Evolutionary conservation across 257 asterid genomes (phyloP).

Genomic region (Lycium ferocissimum): DNA sequence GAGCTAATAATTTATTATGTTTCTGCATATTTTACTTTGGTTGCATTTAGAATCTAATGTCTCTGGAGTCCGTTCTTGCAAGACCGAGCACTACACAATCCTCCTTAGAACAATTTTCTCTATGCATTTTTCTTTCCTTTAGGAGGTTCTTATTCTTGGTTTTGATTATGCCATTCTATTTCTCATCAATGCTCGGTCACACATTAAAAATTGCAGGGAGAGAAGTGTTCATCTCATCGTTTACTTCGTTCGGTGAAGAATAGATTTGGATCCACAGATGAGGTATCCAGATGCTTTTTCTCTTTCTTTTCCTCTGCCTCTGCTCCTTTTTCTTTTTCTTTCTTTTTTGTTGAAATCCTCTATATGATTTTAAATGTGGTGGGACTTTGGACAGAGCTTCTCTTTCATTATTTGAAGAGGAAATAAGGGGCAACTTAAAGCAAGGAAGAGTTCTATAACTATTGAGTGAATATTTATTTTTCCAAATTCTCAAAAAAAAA

Average conservation of each 20-base stretch:
- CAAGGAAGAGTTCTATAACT: neutral
- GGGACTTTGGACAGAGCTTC: neutral
- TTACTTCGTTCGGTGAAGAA: slow-evolving; percentile 90
- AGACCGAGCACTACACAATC: neutral
- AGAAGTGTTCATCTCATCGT: slow-evolving; percentile 82
- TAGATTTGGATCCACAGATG: slow-evolving; percentile 97
- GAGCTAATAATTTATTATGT: neutral
- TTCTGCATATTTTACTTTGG: slow-evolving; percentile 11
- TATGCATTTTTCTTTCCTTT: neutral
- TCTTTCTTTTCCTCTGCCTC: slow-evolving; percentile 7
- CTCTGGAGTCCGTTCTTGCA: neutral
- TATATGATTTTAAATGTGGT: neutral
- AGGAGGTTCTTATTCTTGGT: neutral
- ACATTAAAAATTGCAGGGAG: slow-evolving; percentile 73
- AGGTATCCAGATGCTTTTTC: slow-evolving; percentile 56
- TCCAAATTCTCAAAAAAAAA: neutral
- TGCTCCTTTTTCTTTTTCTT: neutral
- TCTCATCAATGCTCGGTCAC: slow-evolving; percentile 13
- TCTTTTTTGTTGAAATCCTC: slow-evolving; percentile 27
- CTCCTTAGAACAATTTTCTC: neutral
- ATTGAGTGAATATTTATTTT: neutral
- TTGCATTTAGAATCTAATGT: neutral
- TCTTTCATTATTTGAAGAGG: neutral
- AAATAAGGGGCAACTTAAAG: neutral
- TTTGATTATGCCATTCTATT: neutral